Conservation (phyloP, 2,329 filamentous ascomycete species). For the Aspergillus ruber region DNA sequence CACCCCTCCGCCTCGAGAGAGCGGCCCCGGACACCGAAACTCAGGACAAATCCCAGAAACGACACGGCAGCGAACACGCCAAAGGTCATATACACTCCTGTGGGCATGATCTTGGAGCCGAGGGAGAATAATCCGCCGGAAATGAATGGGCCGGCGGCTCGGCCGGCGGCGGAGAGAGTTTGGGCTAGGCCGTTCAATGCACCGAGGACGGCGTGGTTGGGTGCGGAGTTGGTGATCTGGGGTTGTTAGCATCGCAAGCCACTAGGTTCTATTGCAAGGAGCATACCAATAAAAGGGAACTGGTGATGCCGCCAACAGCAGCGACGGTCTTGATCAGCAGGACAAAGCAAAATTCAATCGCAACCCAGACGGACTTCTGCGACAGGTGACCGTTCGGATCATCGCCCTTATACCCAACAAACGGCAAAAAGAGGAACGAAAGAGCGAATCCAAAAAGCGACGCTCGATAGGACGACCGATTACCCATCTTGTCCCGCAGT, state of each 20-base stretch:
- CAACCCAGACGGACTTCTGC: constrained; percentile 63
- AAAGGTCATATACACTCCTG: constrained; percentile 80
- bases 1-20: constrained; percentile 55
- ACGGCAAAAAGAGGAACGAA: constrained; percentile 82
- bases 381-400: constrained; percentile 51
- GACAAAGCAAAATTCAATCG: constrained; percentile 70
- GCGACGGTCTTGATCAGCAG: constrained; percentile 86
- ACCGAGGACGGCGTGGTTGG: constrained; percentile 76
- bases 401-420: constrained; percentile 69
- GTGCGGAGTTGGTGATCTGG: constrained; percentile 88
- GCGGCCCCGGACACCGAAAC: constrained; percentile 66
- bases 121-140: constrained; percentile 82
- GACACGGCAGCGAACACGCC: constrained; percentile 79
- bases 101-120: constrained; percentile 64
- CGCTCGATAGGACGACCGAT: constrained; percentile 73
- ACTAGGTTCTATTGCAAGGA: neutral
- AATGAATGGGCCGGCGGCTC: constrained; percentile 80
- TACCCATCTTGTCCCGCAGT: constrained; percentile 72
- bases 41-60: constrained; percentile 71
- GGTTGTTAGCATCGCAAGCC: neutral
- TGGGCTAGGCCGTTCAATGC: constrained; percentile 91
- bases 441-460: constrained; percentile 73
- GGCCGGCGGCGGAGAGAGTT: constrained; percentile 82
- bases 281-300: constrained; percentile 74
- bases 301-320: constrained; percentile 81